Percentiles rank a stretch among this genome's conserved stretches.
phyloP scores from a whole-genome alignment of 495 filamentous ascomycete species.

The Hypoxylon crocopeplum region DNA sequence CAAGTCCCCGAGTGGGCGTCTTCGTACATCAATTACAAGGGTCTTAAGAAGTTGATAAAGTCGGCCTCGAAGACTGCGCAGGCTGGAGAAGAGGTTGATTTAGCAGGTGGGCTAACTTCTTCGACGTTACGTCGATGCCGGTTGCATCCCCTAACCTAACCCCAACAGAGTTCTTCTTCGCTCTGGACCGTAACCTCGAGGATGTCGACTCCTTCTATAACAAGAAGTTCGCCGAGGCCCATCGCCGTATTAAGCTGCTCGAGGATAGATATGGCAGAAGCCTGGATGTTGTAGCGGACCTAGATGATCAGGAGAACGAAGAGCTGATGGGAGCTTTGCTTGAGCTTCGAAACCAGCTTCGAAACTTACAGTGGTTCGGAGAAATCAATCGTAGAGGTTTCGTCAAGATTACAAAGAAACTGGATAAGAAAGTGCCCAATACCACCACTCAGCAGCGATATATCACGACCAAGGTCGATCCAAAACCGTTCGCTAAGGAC shows the following conservation, averaged over 20 bases:
- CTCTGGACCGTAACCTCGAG: constrained; percentile 94
- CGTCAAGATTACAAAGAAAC: constrained; percentile 96
- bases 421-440: constrained; percentile 85
- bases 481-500: constrained; percentile 83
- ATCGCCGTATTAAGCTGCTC: constrained; percentile 81
- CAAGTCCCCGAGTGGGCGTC: constrained; percentile 96
- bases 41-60: constrained; percentile 93
- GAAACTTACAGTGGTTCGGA: constrained; percentile 96
- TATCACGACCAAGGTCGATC: constrained; percentile 85
- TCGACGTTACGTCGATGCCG: constrained; percentile 33
- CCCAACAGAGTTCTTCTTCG: constrained; percentile 85
- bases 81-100: constrained; percentile 75
- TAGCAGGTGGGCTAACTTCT: constrained; percentile 64
- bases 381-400: constrained; percentile 96
- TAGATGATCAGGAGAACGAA: constrained; percentile 78
- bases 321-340: constrained; percentile 89
- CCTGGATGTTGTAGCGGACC: constrained; percentile 53
- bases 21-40: constrained; percentile 95
- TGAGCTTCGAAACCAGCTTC: constrained; percentile 82
- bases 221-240: constrained; percentile 84
- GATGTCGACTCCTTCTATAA: constrained; percentile 95
- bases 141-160: constrained; percentile 41
- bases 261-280: constrained; percentile 79
- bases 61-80: constrained; percentile 67
- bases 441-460: constrained; percentile 79